These are phyloP conservation scores for Cyclotella sp. DNA, from an alignment of 108 stramenopile genomes.

Conservation along the genomic window DNA sequence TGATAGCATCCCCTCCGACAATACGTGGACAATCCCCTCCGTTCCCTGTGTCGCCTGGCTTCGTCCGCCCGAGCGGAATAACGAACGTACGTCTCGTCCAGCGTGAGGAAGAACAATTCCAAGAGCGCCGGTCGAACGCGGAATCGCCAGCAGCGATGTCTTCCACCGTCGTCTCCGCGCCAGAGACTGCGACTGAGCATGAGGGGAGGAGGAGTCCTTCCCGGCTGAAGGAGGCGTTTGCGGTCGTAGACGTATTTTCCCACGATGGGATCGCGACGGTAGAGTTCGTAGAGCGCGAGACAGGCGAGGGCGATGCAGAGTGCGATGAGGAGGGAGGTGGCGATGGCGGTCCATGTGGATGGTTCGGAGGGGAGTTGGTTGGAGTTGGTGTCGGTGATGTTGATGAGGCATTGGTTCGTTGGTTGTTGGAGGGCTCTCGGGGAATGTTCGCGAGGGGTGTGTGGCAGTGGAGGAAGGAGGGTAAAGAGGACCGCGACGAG, in stretches of 20 bases:
- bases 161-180: too few relatives aligned
- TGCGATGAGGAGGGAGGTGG: slow-evolving; percentile 19
- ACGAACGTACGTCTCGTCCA: slow-evolving; percentile 25
- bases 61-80: slow-evolving; percentile 37
- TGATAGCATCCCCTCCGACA: slow-evolving; percentile 36
- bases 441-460: too few relatives aligned
- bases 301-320: slow-evolving; percentile 12
- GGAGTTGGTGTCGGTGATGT: too few relatives aligned
- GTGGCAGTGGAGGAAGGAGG: too few relatives aligned
- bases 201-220: slow-evolving; percentile 46
- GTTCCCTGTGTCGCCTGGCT: slow-evolving; percentile 29
- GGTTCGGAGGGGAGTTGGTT: not conserved
- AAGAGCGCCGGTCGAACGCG: slow-evolving; percentile 23
- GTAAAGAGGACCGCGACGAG: too few relatives aligned
- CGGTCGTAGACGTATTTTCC: slow-evolving; percentile 55
- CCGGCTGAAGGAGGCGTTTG: slow-evolving; percentile 41
- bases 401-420: too few relatives aligned
- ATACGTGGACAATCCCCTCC: slow-evolving; percentile 9
- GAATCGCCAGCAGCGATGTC: not conserved
- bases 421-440: too few relatives aligned
- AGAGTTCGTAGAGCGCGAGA: slow-evolving; percentile 28
- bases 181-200: slow-evolving; percentile 55
- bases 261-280: slow-evolving; percentile 46
- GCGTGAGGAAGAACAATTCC: slow-evolving; percentile 31
- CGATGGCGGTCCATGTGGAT: slow-evolving; percentile 29